phyloP scores from a whole-genome alignment of 2,329 filamentous ascomycete genomes.

The Calonectria pseudoturangicola region DNA sequence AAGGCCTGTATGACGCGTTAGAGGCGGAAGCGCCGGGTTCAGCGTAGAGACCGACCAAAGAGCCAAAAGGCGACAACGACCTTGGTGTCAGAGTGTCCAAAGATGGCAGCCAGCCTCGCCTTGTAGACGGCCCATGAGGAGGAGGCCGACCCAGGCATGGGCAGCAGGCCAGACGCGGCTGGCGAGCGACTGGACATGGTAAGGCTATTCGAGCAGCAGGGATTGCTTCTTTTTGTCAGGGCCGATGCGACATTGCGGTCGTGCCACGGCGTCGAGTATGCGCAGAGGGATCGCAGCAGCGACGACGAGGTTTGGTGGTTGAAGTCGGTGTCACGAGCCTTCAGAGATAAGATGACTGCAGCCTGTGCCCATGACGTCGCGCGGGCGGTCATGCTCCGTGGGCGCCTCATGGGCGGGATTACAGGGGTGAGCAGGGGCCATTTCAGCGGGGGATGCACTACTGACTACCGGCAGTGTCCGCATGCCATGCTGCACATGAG shows the following conservation, averaged over 20 bases:
- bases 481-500: neutral
- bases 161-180: conserved; percentile 69
- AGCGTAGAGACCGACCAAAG: conserved; percentile 78
- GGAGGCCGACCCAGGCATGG: conserved; percentile 74
- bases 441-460: neutral
- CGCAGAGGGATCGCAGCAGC: neutral
- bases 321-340: conserved; percentile 4
- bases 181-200: conserved; percentile 62
- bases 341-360: conserved; percentile 1
- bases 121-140: conserved; percentile 85
- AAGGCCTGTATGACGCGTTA: conserved; percentile 57
- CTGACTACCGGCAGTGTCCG: too few species aligned
- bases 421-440: conserved; percentile 10
- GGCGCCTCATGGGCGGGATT: conserved; percentile 8
- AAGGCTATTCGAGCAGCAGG: conserved; percentile 6
- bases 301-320: neutral
- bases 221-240: conserved; percentile 24
- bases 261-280: neutral
- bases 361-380: conserved; percentile 20
- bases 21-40: neutral
- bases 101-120: conserved; percentile 77
- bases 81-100: conserved; percentile 80
- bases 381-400: conserved; percentile 1
- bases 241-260: conserved; percentile 24
- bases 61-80: conserved; percentile 93